Evolutionary conservation across 805 yeast species (phyloP), one percentile per base, ranked within the genome.

Genomic region (Candida maltosa): DNA sequence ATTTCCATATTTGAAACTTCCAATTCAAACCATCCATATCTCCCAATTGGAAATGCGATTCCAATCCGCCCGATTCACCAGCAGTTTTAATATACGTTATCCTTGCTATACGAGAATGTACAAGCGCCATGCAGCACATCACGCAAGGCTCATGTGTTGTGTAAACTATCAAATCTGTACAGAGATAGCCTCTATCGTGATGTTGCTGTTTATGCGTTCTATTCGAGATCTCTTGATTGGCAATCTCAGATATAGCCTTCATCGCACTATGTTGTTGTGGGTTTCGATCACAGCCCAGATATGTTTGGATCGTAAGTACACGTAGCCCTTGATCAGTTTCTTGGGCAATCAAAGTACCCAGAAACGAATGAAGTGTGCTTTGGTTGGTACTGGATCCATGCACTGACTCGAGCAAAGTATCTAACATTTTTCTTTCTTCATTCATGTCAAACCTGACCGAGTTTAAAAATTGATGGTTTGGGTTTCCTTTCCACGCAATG

Each of bases 81-180:
- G 73, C 62, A 10, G 47, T 41, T 26, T 63, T 60, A 12, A 84
- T 45, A 57, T 80, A 91, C 1, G 85, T 62, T 22, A 91, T 61
- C 34, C 87, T 67, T 11, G 78, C 72, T 0, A 93, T 73, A 32
- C 98, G 68, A 1, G 97, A 91, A 54, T 93, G 98, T 8, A 89
- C 80, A 26, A 93, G 65, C 0, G 97, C 97, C 98, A 93, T 93
- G 5, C 86, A 64, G 52, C 98, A 93, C 97, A 91, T 93, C 0
- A 87, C 76, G 51, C 98, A 93, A 0, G 98, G 98, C 56, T 93
- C 98, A 54, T 88, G 95, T 0, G 96, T 83, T 1, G 94, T 84
- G 52, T 84, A 87, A 0, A 93, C 87, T 41, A 85, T 80, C 45
- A 78, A 71, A 35, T 80, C 75, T 23, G 82, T 73, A 52, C 97